Evolutionary conservation across 1,284 basidiomycete genomes (phyloP).

Genomic region (Apiotrichum gracile): DNA sequence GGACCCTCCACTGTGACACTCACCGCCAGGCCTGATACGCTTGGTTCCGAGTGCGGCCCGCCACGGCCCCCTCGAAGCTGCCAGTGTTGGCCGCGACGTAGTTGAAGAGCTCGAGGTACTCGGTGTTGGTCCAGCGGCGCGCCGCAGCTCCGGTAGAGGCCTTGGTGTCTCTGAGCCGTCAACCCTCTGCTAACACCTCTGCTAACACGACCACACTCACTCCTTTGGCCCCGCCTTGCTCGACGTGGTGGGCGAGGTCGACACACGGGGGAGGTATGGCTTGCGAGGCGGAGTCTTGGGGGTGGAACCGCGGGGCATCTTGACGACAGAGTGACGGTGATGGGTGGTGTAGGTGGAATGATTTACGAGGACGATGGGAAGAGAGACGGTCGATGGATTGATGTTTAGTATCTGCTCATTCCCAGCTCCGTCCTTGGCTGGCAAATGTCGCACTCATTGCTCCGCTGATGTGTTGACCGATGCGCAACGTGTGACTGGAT

Average conservation of each 20-base stretch:
- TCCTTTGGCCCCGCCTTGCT: background rate
- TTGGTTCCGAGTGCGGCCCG: constrained; percentile 2
- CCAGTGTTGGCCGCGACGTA: background rate
- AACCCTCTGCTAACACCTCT: background rate
- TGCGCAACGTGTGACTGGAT: no score
- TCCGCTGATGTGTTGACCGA: no score
- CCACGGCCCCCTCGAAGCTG: background rate
- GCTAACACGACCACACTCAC: background rate
- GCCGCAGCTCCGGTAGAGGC: background rate
- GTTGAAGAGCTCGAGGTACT: constrained; percentile 2
- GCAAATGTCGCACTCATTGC: no score
- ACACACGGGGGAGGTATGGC: background rate
- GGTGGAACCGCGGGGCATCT: background rate
- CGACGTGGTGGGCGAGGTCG: background rate
- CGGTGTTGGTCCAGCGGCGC: constrained; percentile 1
- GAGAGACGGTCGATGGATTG: no score
- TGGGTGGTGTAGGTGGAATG: background rate
- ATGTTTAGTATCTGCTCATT: no score
- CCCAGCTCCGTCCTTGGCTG: no score
- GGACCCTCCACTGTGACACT: background rate
- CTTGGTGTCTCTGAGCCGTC: background rate
- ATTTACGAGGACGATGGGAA: background rate
- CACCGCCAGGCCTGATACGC: background rate
- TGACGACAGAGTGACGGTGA: background rate
- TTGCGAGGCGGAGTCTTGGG: background rate